Evolutionary conservation across 768 basidiomycete species (phyloP), one percentile per base, ranked within the genome.

Genomic region (Lactarius sanguifluus): DNA sequence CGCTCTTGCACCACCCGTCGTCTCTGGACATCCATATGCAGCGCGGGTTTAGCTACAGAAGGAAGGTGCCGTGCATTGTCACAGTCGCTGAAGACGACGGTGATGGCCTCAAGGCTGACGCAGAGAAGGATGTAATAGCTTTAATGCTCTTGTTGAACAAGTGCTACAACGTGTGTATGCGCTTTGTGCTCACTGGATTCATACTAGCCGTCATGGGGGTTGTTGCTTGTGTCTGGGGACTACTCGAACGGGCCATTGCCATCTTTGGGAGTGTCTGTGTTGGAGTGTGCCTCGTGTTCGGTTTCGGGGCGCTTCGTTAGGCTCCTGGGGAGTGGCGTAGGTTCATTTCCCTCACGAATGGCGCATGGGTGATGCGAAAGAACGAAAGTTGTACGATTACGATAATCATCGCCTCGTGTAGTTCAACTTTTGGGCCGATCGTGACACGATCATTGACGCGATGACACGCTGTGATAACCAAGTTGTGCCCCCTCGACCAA

Each of bases 321-420:
- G 59, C 56, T 54, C 55, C 45, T n/a, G 56, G 28, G 25, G 23
- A 8, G 45, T 63, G 55, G 34, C 43, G 61, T 57, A 52, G 18
- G 3, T 23, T 34, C 20, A 25, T 15, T 18, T 50, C n/a, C 47
- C 61, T 38, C 20, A 54, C 40, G 38, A 43, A 41, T 57, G 65
- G 59, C 28, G 57, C 28, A 66, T 45, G 43, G 43, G 45, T 47
- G 36, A 58, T 38, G 57, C 28, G 28, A 32, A 56, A 30, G 25
- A 32, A 38, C 54, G 30, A 56, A 50, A 52, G 25, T 52, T 52
- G 38, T 45, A 59, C 41, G 54, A 61, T 60, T 61, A 23, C 59
- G 65, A 66, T 66, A 66, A 58, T 57, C 57, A 62, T 52, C 43
- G 28, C 61, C 65, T 66, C 65, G 38, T 66, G 60, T 65, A 5